Evolutionary conservation across 768 basidiomycete genomes (phyloP).

Genomic region (Filobasidium wieringae): DNA sequence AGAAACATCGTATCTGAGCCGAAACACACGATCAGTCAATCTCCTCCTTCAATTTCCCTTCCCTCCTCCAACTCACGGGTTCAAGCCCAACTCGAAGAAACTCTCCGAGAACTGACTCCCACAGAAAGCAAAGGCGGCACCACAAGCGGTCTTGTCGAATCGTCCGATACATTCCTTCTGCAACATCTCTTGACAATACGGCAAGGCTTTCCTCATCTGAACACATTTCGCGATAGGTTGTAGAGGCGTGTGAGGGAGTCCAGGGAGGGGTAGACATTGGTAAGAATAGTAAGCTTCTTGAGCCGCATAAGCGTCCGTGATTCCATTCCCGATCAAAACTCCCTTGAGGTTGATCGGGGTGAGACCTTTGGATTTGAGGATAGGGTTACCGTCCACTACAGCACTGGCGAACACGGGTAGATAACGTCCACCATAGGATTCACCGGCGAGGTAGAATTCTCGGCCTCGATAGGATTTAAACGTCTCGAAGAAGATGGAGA

Average conservation of each 20-base stretch:
- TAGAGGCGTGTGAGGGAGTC: conserved; percentile 14
- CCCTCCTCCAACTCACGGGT: conserved; percentile 27
- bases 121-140: conserved; percentile 59
- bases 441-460: conserved; percentile 60
- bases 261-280: conserved; percentile 27
- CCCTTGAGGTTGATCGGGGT: conserved; percentile 55
- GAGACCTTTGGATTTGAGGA: conserved; percentile 46
- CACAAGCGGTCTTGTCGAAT: conserved; percentile 57
- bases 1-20: conserved; percentile 55
- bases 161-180: conserved; percentile 52
- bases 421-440: conserved; percentile 40
- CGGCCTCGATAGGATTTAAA: conserved; percentile 61
- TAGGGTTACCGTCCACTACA: conserved; percentile 59
- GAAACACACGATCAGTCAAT: conserved; percentile 14
- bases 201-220: conserved; percentile 43
- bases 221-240: conserved; percentile 29
- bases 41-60: not conserved
- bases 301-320: conserved; percentile 27
- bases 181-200: conserved; percentile 54
- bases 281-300: conserved; percentile 31
- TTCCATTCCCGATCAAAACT: conserved; percentile 56
- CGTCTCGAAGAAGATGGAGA: conserved; percentile 66
- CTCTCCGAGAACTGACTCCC: conserved; percentile 46
- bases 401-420: conserved; percentile 54
- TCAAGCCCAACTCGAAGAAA: conserved; percentile 41